Evolutionary conservation across 1,139 yeast genomes (phyloP), one percentile per base, ranked within the genome.

Genomic region (Taphrina sp.): DNA sequence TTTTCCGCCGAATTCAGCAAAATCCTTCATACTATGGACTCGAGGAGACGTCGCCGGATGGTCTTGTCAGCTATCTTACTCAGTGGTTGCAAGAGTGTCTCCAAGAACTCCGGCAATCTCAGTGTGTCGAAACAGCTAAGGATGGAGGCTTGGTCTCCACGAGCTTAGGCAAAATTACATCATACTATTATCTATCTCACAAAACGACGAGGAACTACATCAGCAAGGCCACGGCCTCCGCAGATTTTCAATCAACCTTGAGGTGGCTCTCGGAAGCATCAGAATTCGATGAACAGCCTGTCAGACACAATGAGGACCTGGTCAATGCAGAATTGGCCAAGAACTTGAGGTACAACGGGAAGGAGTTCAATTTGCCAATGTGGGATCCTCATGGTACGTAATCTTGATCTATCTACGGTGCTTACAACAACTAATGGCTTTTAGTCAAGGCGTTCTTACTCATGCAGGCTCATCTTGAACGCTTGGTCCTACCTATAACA

Each of bases 21-120:
- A 94, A 94, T 68, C 98, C 98, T 0, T 86, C 96, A 0, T 94
- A 85, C 66, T 94, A 94, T 65, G 95, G 95, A 0, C 83, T 90
- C 62, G 90, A 83, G 61, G 95, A 85, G 63, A 72, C 75, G 0
- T 70, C 81, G 1, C 74, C 80, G 3, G 81, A 78, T 1, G 95
- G 92, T 12, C 60, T 87, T 42, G 82, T 85, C 56, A 66, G 72
- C 43, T 89, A 85, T 72, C 73, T 92, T 59, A 84, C 90, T 24
- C 75, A 76, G 1, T 75, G 92, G 61, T 80, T 94, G 61, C 95
- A 90, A 64, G 66, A 67, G 3, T 80, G 95, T 0, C 76, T 94
- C 57, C 78, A 76, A 0, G 84, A 83, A 62, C 76, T 94, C 61
- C 74, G 73, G 37, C 83, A 80, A 58, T 85, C 96, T 0, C 78